These are phyloP conservation scores for Monilinia vaccinii-corymbosi DNA, from an alignment of 2,329 filamentous ascomycete species.

Conservation along the genomic window DNA sequence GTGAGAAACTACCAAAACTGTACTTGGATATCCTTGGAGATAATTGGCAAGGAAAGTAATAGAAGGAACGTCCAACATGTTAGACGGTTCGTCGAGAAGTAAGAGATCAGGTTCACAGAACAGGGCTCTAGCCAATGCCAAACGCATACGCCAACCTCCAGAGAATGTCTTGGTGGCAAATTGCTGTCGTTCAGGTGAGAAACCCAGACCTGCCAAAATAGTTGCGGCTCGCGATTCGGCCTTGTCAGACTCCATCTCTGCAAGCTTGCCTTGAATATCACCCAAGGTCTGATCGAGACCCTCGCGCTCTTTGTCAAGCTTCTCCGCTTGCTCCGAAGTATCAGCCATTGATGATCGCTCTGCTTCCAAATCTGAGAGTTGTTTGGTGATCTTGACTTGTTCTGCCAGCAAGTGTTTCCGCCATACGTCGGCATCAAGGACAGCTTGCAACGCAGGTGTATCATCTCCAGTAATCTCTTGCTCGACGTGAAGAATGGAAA, in stretches of 20 bases:
- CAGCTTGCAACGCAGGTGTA: constrained; percentile 87
- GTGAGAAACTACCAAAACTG: constrained; percentile 93
- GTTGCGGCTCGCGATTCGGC: constrained; percentile 91
- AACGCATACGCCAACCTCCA: constrained; percentile 98
- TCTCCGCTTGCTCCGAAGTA: constrained; percentile 80
- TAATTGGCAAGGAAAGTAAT: constrained; percentile 98
- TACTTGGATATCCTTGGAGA: constrained; percentile 87
- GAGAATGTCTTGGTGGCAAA: constrained; percentile 96
- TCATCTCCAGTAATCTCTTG: constrained; percentile 98
- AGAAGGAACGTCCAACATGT: constrained; percentile 99
- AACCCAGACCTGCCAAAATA: constrained; percentile 93
- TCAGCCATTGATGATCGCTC: constrained; percentile 77
- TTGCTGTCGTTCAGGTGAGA: constrained; percentile 87
- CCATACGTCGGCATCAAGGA: constrained; percentile 97
- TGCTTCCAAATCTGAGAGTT: constrained; percentile 67
- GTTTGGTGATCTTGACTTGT: constrained; percentile 73
- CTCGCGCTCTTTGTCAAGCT: constrained; percentile 78
- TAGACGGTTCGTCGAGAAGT: constrained; percentile 96
- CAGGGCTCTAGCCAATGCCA: constrained; percentile 85
- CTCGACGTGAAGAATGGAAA: constrained; percentile 97
- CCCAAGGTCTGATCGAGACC: constrained; percentile 82
- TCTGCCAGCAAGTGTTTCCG: constrained; percentile 88
- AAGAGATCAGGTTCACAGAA: constrained; percentile 97
- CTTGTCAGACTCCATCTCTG: constrained; percentile 99
- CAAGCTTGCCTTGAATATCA: constrained; percentile 83